phyloP scores from a whole-genome alignment of 176 grass and related monocot species.

The Bothriochloa decipiens region DNA sequence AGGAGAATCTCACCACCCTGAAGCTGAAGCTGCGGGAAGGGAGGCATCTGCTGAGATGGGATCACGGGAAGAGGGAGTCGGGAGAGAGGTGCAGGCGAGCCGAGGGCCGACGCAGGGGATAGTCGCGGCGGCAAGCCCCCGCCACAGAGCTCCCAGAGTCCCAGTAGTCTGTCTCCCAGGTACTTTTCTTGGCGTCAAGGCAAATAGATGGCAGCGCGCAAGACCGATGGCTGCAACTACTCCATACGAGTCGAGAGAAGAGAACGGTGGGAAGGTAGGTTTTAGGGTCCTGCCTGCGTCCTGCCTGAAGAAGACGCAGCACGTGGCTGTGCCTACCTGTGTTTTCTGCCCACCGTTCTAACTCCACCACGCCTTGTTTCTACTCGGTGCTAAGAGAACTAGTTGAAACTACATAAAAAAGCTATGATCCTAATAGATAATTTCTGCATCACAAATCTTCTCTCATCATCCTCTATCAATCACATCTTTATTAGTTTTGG shows the following conservation, averaged over 20 bases:
- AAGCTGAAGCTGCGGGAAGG: slow-evolving; percentile 25
- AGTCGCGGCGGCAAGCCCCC: neutral
- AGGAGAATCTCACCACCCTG: slow-evolving; percentile 28
- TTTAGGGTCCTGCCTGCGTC: neutral
- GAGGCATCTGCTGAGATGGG: slow-evolving; percentile 43
- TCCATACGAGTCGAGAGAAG: neutral
- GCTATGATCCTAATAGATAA: no score
- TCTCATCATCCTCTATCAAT: no score
- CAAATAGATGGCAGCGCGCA: neutral
- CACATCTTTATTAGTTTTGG: no score
- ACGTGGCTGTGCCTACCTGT: neutral
- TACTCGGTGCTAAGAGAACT: no score
- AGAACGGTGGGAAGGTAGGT: neutral
- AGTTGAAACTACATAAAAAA: no score
- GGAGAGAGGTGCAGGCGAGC: neutral
- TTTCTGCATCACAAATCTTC: no score
- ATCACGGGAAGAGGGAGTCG: neutral
- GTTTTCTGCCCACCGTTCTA: no score
- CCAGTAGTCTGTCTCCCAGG: neutral
- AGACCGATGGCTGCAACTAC: slow-evolving; percentile 5
- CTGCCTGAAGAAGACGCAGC: neutral
- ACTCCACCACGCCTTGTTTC: no score
- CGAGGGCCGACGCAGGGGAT: neutral
- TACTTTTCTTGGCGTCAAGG: slow-evolving; percentile 41
- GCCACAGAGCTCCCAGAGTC: neutral